phyloP scores from a whole-genome alignment of 306 rosid species.

The Sechiopsis laciniata region DNA sequence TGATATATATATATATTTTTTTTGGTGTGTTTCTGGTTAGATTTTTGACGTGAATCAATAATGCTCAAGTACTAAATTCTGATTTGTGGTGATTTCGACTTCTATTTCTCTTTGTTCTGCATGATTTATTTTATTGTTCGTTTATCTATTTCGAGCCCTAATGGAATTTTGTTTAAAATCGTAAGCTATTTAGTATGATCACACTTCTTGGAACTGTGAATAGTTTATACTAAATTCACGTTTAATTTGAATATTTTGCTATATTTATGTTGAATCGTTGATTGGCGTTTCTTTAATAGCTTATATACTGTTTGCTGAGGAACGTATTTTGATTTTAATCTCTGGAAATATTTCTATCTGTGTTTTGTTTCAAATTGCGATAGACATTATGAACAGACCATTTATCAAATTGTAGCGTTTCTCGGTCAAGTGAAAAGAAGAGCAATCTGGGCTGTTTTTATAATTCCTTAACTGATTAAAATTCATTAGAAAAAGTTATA shows the following conservation, averaged over 20 bases:
- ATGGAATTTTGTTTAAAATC: neutral
- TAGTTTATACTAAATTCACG: neutral
- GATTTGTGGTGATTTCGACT: constrained; percentile 2
- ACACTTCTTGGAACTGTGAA: neutral
- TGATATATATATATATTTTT: too few relatives aligned
- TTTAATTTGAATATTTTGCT: neutral
- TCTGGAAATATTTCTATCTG: neutral
- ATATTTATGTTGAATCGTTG: neutral
- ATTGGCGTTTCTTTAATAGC: neutral
- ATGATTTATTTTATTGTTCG: neutral
- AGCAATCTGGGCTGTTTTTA: neutral
- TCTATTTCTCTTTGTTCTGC: neutral
- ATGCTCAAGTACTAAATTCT: neutral
- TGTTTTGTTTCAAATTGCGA: neutral
- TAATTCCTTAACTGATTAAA: neutral
- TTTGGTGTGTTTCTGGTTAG: neutral
- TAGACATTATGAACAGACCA: neutral
- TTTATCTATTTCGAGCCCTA: neutral
- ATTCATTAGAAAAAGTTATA: neutral
- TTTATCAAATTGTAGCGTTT: neutral
- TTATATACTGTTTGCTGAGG: neutral
- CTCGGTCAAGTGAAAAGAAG: neutral
- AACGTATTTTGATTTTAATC: neutral
- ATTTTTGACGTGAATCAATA: neutral
- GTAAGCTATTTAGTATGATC: neutral